Base-by-base conservation (phyloP, 768 basidiomycete genomes). In the Kondoa malvinella region DNA sequence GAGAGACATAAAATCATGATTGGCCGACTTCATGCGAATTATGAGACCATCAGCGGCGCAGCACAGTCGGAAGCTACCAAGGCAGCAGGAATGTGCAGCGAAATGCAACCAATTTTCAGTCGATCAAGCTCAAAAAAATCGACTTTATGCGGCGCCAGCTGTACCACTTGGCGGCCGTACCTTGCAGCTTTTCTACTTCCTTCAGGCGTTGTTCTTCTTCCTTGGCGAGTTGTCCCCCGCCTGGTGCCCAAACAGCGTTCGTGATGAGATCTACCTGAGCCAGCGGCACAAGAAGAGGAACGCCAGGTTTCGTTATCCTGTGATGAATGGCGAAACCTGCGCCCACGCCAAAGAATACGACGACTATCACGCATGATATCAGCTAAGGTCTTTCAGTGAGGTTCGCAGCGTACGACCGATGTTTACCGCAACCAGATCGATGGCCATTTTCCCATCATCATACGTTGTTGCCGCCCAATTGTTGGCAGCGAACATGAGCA, bases 401-500 rank as follows among this genome's bases (percentile, higher is more conserved):
- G n/a, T n/a, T n/a, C n/a, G n/a, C n/a, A n/a, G n/a, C n/a, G n/a
- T n/a, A n/a, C n/a, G n/a, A n/a, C n/a, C n/a, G n/a, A n/a, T n/a
- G n/a, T n/a, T n/a, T n/a, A n/a, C n/a, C n/a, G n/a, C n/a, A n/a
- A n/a, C n/a, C n/a, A n/a, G n/a, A n/a, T n/a, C n/a, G n/a, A n/a
- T n/a, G n/a, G n/a, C n/a, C n/a, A n/a, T n/a, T n/a, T n/a, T n/a
- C n/a, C n/a, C n/a, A n/a, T 21, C 21, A 26, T 66, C 71, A 50
- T 71, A 71, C 0, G 70, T 71, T 1, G 70, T 71, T 3, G 70
- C 67, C 15, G 70, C 70, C 70, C 70, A 67, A 2, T 83, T 83
- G 69, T 84, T 79, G 2, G 82, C 83, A 31, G 80, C 75, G 71
- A 85, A 83, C 81, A 84, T 82, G 67, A 80, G 71, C 15, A 77